Evolutionary conservation across 2,329 filamentous ascomycete species (phyloP).

Genomic region (Alternaria burnsii): DNA sequence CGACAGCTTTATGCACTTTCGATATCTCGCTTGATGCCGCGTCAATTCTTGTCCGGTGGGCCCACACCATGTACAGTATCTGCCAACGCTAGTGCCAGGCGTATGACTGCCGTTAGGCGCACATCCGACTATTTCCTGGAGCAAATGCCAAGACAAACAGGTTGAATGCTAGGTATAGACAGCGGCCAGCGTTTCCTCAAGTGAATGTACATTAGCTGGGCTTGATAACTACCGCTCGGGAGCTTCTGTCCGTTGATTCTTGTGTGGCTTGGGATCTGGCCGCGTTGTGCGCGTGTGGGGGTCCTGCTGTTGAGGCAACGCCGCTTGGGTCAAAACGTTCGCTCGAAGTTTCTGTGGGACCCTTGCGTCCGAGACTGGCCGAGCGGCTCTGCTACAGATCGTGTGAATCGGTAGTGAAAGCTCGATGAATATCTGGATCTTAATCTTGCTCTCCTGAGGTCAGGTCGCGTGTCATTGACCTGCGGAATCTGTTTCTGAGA

Average conservation of each 20-base stretch:
- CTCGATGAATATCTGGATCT: conserved; percentile 4
- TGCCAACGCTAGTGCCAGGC: conserved; percentile 16
- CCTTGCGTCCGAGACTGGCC: conserved; percentile 21
- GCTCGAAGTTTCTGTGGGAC: conserved; percentile 28
- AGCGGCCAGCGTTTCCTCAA: neutral
- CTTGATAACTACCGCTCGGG: neutral
- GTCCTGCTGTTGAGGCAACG: conserved; percentile 12
- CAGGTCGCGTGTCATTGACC: conserved; percentile 3
- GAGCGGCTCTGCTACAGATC: conserved; percentile 16
- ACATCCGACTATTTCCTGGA: conserved; percentile 3
- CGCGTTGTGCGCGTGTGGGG: conserved; percentile 8
- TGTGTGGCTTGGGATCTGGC: neutral
- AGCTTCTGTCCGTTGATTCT: neutral
- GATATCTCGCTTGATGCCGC: conserved; percentile 12
- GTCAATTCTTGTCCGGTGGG: conserved; percentile 16
- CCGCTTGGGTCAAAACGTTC: conserved; percentile 15
- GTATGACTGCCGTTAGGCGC: conserved; percentile 9
- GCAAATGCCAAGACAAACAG: neutral
- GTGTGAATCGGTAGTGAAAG: conserved; percentile 6
- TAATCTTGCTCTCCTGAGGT: neutral
- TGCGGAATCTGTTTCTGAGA: conserved; percentile 5
- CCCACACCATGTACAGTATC: conserved; percentile 11
- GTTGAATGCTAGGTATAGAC: neutral
- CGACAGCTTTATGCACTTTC: conserved; percentile 10
- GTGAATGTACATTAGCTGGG: neutral